A percentile compares a stretch with the other conserved stretches of the same genome.
Conservation (phyloP, 2,329 filamentous ascomycete genomes). For the Tolypocladium cylindrosporum region DNA sequence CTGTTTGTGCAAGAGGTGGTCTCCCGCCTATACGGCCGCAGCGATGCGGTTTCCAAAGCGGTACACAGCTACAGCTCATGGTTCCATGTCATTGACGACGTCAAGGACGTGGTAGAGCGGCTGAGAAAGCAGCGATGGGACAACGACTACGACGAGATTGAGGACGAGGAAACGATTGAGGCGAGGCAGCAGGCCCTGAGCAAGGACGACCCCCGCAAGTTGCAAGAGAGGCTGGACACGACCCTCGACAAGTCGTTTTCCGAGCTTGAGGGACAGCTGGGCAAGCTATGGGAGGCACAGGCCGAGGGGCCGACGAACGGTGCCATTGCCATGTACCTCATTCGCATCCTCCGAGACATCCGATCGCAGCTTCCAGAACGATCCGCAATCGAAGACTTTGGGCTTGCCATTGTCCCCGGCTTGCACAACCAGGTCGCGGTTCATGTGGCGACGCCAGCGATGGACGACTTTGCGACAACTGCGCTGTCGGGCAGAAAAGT, state of each 20-base stretch:
- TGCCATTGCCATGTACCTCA: slow-evolving; percentile 51
- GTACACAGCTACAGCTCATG: slow-evolving; percentile 60
- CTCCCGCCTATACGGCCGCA: slow-evolving; percentile 62
- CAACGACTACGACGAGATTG: slow-evolving; percentile 62
- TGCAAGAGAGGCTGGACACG: slow-evolving; percentile 49
- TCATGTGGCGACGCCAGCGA: slow-evolving; percentile 37
- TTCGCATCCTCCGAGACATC: slow-evolving; percentile 67
- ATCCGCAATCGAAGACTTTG: slow-evolving; percentile 42
- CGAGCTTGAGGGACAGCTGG: slow-evolving; percentile 46
- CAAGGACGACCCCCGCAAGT: slow-evolving; percentile 56
- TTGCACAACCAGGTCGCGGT: slow-evolving; percentile 54
- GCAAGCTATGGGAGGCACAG: slow-evolving; percentile 36
- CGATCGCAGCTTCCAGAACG: slow-evolving; percentile 53
- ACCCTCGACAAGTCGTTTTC: slow-evolving; percentile 47
- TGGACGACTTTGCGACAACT: slow-evolving; percentile 36
- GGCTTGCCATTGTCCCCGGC: slow-evolving; percentile 47
- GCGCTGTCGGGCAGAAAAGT: slow-evolving; percentile 37
- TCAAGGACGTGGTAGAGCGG: slow-evolving; percentile 51
- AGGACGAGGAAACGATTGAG: slow-evolving; percentile 63
- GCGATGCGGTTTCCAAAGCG: slow-evolving; percentile 52
- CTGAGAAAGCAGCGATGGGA: slow-evolving; percentile 65
- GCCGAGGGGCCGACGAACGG: slow-evolving; percentile 37
- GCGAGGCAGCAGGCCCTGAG: slow-evolving; percentile 57
- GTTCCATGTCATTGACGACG: slow-evolving; percentile 61
- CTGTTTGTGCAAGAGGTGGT: slow-evolving; percentile 61